phyloP scores from a whole-genome alignment of 169 alveolate species.

The Eimeria falciformis region DNA sequence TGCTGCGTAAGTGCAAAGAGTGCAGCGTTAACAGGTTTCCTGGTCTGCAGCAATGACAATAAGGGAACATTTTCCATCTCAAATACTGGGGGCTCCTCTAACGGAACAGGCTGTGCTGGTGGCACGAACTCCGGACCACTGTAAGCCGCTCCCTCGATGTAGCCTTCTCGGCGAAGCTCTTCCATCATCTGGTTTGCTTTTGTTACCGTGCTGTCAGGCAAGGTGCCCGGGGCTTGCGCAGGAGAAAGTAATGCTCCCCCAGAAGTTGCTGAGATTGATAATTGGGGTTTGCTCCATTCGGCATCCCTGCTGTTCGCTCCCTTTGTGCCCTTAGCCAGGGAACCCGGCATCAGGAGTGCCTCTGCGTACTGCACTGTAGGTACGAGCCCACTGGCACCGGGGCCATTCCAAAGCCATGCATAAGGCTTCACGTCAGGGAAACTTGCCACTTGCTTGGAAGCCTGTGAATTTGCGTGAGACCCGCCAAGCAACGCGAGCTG shows the following conservation, averaged over 20 bases:
- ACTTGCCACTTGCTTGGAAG: too few relatives aligned
- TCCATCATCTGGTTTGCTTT: neutral
- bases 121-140: conserved; percentile 61
- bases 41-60: conserved; percentile 34
- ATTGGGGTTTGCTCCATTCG: too few relatives aligned
- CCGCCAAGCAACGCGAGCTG: too few relatives aligned
- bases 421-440: too few relatives aligned
- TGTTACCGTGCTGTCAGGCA: neutral
- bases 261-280: too few relatives aligned
- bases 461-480: too few relatives aligned
- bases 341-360: neutral
- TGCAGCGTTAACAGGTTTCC: conserved; percentile 46
- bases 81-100: conserved; percentile 49
- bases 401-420: too few relatives aligned
- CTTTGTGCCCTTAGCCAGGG: too few relatives aligned
- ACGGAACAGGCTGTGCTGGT: neutral
- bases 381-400: too few relatives aligned
- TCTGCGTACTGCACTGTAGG: too few relatives aligned
- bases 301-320: too few relatives aligned
- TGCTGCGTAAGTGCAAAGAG: conserved; percentile 2
- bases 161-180: conserved; percentile 33
- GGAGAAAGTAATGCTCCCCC: neutral
- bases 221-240: neutral
- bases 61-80: conserved; percentile 51
- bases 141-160: conserved; percentile 48